These are phyloP conservation scores for Termitomyces sp. DNA, from an alignment of 768 basidiomycete genomes.

Conservation along the genomic window DNA sequence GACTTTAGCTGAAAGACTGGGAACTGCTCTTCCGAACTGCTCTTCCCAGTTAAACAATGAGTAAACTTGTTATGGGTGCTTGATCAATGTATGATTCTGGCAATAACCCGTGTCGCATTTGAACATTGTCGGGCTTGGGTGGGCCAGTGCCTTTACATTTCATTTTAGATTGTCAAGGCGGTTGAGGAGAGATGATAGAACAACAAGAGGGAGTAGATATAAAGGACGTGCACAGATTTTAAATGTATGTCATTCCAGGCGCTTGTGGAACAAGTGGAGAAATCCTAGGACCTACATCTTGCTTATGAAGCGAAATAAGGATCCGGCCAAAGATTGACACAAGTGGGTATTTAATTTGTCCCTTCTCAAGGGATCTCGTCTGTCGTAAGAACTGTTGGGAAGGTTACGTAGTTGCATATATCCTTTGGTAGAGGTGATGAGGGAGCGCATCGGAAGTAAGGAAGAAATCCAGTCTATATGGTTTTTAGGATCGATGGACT, in stretches of 20 bases:
- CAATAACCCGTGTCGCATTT: too few relatives aligned
- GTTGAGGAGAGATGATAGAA: too few relatives aligned
- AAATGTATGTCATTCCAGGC: too few relatives aligned
- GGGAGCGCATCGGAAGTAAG: neutral
- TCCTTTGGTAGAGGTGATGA: neutral
- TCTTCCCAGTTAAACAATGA: too few relatives aligned
- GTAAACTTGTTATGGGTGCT: too few relatives aligned
- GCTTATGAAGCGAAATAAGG: neutral
- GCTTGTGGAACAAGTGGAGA: too few relatives aligned
- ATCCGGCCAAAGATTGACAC: neutral
- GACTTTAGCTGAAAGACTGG: too few relatives aligned
- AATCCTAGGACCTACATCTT: neutral
- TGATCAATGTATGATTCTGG: too few relatives aligned
- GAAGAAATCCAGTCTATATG: neutral
- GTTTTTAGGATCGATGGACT: neutral
- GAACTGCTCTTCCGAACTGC: too few relatives aligned
- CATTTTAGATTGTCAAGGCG: neutral
- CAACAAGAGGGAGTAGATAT: too few relatives aligned
- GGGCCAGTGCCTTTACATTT: neutral
- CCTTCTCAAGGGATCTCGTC: too few relatives aligned
- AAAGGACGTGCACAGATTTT: conserved; percentile 28
- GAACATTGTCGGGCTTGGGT: neutral
- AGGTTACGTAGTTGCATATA: neutral
- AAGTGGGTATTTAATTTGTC: neutral
- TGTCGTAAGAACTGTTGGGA: neutral